Percentiles rank a stretch among this genome's conserved stretches.
Conservation (phyloP, 352 stramenopile genomes). For the Saprolegnia parasitica region DNA sequence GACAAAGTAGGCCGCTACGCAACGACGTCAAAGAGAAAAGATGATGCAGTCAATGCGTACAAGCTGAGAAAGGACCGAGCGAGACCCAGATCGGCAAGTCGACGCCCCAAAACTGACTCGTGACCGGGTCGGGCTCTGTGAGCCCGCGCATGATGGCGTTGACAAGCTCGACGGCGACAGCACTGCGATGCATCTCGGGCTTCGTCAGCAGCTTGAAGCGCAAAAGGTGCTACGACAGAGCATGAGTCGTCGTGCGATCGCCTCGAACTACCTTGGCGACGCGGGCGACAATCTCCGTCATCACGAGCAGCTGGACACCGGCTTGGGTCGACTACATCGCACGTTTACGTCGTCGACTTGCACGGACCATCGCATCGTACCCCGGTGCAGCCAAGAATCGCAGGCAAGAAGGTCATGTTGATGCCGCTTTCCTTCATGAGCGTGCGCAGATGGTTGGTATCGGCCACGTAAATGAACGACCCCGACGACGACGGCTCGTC, state of each 20-base stretch:
- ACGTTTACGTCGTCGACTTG: background rate
- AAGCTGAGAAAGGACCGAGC: conserved; percentile 52
- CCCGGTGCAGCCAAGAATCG: conserved; percentile 50
- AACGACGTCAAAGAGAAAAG: too few species aligned
- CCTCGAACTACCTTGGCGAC: conserved; percentile 47
- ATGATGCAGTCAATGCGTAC: background rate
- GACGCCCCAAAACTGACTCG: conserved; percentile 65
- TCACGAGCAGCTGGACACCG: conserved; percentile 52
- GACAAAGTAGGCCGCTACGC: conserved; percentile 13
- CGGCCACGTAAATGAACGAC: conserved; percentile 59
- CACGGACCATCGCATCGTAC: conserved; percentile 1
- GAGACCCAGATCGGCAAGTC: conserved; percentile 58
- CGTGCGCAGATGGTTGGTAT: conserved; percentile 55
- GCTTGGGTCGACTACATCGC: conserved; percentile 35
- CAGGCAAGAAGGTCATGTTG: conserved; percentile 63
- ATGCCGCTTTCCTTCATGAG: conserved; percentile 56
- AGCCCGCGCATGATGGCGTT: conserved; percentile 18
- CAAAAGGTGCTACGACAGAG: conserved; percentile 41
- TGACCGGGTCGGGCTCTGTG: background rate
- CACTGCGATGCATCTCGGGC: conserved; percentile 13
- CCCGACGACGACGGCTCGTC: conserved; percentile 10
- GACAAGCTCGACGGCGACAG: conserved; percentile 11
- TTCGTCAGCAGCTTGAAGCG: conserved; percentile 56
- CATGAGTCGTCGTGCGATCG: background rate
- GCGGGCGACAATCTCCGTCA: conserved; percentile 61